Base-by-base conservation (phyloP, 352 stramenopile species). In the Aphanomyces cochlioides region DNA sequence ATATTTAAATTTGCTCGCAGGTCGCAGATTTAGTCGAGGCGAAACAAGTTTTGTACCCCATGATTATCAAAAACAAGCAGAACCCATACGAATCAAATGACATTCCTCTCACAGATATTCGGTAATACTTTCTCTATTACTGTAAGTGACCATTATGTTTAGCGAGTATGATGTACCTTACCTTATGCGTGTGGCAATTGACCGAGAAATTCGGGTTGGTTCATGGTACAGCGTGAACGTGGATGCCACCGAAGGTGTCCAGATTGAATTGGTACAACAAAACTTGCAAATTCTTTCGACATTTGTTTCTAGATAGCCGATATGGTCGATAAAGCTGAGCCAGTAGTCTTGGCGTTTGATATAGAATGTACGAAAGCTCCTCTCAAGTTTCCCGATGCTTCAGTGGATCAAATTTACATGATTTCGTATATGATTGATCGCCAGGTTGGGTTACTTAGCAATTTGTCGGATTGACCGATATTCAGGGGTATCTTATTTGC, bases 401-500 rank as follows among this genome's bases (percentile, higher is more conserved):
- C 98, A 60, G 77, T 92, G 10, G 97, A 99, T 81, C 85, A 97
- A 76, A 88, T 93, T 50, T 93, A 92, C 65, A 95, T 93, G 97
- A 99, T 99, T 79, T 99, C 97, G 64, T 99, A 99, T 83, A 99
- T 99, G 97, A 87, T 99, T 43, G 89, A 98, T 73, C 78, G 75
- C 5, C 85, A 92, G 41, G 59, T 67, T 57, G 12, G 28, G 50
- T 50, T 48, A 17, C 57, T 34, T 10, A 50, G 34, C 37, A 13
- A 34, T 34, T 15, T 36, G 12, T 36, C 17, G 34, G 38, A 50
- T 34, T 34, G 34, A 21, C 47, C 50, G 15, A 13, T 21, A 39
- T 50, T 37, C 77, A 88, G 66, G 97, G 97, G 4, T 99, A 97
- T 74, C 77, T 99, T 21, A 98, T 99, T 73, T 89, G 98, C 57